Conservation (phyloP, 345 rosid genomes). For the Reutealis trisperma region DNA sequence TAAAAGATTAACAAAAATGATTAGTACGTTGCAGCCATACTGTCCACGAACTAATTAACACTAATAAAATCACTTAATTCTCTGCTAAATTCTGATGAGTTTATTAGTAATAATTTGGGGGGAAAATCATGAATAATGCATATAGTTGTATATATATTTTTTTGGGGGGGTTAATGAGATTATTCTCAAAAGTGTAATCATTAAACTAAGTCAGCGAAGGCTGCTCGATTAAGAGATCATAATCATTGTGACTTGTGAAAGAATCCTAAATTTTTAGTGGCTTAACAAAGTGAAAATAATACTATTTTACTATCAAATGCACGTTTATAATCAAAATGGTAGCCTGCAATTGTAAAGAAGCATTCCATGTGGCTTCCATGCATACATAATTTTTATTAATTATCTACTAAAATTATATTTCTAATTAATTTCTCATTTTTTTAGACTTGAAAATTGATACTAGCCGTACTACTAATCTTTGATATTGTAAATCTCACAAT, state of each 20-base stretch:
- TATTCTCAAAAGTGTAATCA: neutral
- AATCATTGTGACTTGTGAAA: neutral
- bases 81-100: too few relatives aligned
- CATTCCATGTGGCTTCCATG: constrained; percentile 19
- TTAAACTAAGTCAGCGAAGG: neutral
- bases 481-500: constrained; percentile 33
- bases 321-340: neutral
- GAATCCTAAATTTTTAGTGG: neutral
- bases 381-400: neutral
- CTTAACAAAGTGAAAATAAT: constrained; percentile 3
- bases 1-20: neutral
- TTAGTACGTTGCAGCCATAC: neutral
- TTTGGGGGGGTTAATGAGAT: too few relatives aligned
- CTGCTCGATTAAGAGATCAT: neutral
- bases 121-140: too few relatives aligned
- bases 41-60: neutral
- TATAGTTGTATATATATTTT: too few relatives aligned
- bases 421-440: too few relatives aligned
- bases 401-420: neutral
- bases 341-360: neutral
- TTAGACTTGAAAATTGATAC: too few relatives aligned
- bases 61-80: too few relatives aligned
- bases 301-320: too few relatives aligned
- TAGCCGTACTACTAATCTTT: neutral
- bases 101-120: too few relatives aligned